Conservation (phyloP, 164 flowering plant species). For the Vitis labrusca region DNA sequence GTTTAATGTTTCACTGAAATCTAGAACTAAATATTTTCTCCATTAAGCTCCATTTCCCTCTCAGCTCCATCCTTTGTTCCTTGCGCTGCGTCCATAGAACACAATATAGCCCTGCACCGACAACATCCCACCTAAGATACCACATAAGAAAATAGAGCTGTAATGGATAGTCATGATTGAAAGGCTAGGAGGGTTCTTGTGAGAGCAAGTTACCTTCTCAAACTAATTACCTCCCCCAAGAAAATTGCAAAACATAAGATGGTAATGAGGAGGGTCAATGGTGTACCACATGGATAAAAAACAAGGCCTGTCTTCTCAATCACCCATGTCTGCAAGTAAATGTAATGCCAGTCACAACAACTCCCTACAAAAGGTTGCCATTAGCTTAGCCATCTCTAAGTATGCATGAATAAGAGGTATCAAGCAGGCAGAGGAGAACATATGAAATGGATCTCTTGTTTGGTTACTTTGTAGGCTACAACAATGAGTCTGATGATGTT, state of each 20-base stretch:
- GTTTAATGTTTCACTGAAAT: too few species aligned
- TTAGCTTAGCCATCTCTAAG: not conserved
- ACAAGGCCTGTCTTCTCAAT: conserved; percentile 40
- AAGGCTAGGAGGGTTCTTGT: not conserved
- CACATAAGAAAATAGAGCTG: not conserved
- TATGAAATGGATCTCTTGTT: not conserved
- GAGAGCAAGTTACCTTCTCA: conserved; percentile 27
- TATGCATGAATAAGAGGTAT: too few species aligned
- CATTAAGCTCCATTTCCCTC: not conserved
- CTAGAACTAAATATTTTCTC: too few species aligned
- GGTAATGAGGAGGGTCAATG: conserved; percentile 26
- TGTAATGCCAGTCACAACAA: conserved; percentile 27
- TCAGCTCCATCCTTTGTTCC: conserved; percentile 11
- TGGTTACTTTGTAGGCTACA: conserved; percentile 27
- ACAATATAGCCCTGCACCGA: conserved; percentile 29
- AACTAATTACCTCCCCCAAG: conserved; percentile 21
- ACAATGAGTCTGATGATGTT: conserved; percentile 19
- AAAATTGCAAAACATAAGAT: conserved; percentile 25
- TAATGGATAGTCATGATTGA: not conserved
- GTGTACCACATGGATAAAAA: conserved; percentile 30
- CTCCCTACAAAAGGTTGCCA: conserved; percentile 24
- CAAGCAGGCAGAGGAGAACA: too few species aligned
- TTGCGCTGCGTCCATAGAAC: conserved; percentile 35
- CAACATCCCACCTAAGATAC: conserved; percentile 29
- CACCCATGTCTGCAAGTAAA: conserved; percentile 34